Base-by-base conservation (phyloP, 106 monocot species). In the Iris macrosiphon region DNA sequence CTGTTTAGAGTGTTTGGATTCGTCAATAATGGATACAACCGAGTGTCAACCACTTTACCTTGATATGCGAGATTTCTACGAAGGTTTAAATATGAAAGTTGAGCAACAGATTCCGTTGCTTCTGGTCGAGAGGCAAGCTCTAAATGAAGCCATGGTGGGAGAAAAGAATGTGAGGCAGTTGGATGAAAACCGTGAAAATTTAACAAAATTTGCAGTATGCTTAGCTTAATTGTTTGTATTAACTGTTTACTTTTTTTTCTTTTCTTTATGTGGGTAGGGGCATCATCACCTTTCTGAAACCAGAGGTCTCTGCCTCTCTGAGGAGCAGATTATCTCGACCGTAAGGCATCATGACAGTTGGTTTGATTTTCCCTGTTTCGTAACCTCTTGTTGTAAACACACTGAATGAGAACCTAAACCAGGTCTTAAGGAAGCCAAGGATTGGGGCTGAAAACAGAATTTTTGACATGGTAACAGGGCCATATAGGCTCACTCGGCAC, bases 141-240 rank as follows among this genome's bases (percentile, higher is more conserved):
- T 93, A 24, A 93, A 93, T 64, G 92, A 83, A 66, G 92, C 92
- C 59, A 80, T 87, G 88, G 94, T 81, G 70, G 84, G 88, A 68
- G 94, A 94, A 65, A 94, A 88, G 63, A 71, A 57, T 63, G 93
- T 93, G 51, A 72, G 89, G 30, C 19, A 48, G n/a, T 18, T 30
- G 9, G 6, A 29, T 35, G 12, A 52, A 20, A 52, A 18, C 30
- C 13, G 13, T 61, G 29, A 47, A 19, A 18, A 34, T 20, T 47
- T n/a, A 22, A 21, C 19, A 32, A 5, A 57, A 34, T 46, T 31
- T 55, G 20, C 16, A 25, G 16, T 19, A 23, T 34, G 9, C 16
- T 46, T 23, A 12, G 32, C 8, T 61, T 44, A 5, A 35, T 44
- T 28, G 15, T 49, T n/a, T 50, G 13, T 46, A 11, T 14, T 51